These are phyloP conservation scores for Prunus campanulata DNA, from an alignment of 306 rosid genomes.

Conservation along the genomic window DNA sequence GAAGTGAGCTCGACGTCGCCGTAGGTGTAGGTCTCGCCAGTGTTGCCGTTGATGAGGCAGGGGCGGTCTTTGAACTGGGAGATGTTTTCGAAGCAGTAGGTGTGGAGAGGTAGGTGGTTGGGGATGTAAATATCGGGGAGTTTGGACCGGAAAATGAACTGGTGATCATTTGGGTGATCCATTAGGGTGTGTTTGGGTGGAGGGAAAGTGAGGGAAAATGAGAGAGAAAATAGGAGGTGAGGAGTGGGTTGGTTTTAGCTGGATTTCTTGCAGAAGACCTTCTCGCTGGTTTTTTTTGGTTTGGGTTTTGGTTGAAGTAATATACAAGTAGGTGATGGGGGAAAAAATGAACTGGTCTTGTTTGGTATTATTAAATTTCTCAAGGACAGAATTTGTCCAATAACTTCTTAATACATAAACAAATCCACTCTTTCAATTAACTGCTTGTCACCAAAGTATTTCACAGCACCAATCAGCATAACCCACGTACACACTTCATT, in stretches of 20 bases:
- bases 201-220: slow-evolving; percentile 8
- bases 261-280: not conserved
- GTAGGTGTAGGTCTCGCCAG: slow-evolving; percentile 48
- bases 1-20: slow-evolving; percentile 47
- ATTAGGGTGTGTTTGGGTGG: slow-evolving; percentile 20
- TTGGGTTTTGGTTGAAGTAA: slow-evolving; percentile 35
- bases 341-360: not conserved
- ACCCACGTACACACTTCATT: not conserved
- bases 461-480: not conserved
- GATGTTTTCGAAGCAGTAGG: slow-evolving; percentile 66
- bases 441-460: not conserved
- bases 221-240: slow-evolving; percentile 6
- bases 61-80: slow-evolving; percentile 49
- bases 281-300: slow-evolving; percentile 25
- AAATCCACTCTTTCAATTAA: not conserved
- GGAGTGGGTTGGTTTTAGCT: slow-evolving; percentile 16
- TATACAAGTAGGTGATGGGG: slow-evolving; percentile 22
- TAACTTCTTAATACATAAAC: not conserved
- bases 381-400: not conserved
- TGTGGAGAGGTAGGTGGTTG: slow-evolving; percentile 68
- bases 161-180: slow-evolving; percentile 14
- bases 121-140: slow-evolving; percentile 77
- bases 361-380: not conserved
- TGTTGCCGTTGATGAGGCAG: slow-evolving; percentile 62
- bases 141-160: slow-evolving; percentile 72